Evolutionary conservation across 2,329 filamentous ascomycete species (phyloP).

Genomic region (Lasiodiplodia sp.): DNA sequence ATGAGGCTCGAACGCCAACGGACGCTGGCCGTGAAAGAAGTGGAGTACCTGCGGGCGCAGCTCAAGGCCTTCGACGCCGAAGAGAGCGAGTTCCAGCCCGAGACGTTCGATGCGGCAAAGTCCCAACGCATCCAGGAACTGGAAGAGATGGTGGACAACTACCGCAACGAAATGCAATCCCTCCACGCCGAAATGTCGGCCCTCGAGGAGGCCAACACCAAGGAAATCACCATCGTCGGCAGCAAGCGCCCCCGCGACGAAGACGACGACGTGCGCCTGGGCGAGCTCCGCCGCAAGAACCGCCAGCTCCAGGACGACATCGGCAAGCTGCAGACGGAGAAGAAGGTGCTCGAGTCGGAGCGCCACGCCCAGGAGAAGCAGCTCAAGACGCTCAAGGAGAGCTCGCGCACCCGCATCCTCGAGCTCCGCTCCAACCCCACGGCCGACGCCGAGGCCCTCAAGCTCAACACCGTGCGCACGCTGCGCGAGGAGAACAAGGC

Average conservation of each 20-base stretch:
- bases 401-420: constrained; percentile 80
- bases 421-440: constrained; percentile 93
- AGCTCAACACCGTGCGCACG: constrained; percentile 77
- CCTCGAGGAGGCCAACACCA: constrained; percentile 58
- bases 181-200: constrained; percentile 78
- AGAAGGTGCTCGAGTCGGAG: constrained; percentile 76
- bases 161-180: constrained; percentile 79
- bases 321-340: constrained; percentile 71
- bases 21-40: constrained; percentile 85
- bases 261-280: constrained; percentile 73
- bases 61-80: constrained; percentile 86
- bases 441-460: constrained; percentile 82
- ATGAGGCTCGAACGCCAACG: constrained; percentile 85
- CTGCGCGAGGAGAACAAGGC: constrained; percentile 85
- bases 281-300: constrained; percentile 86
- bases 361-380: constrained; percentile 76
- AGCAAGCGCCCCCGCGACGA: constrained; percentile 69
- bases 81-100: constrained; percentile 83
- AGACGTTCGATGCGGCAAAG: constrained; percentile 78
- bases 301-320: constrained; percentile 83
- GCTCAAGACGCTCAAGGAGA: constrained; percentile 70
- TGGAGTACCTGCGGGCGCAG: constrained; percentile 91
- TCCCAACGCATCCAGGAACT: constrained; percentile 78
- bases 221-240: constrained; percentile 53
- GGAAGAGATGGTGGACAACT: constrained; percentile 84